phyloP scores from a whole-genome alignment of 2,329 filamentous ascomycete genomes.

The Alternaria novae-zelandiae region DNA sequence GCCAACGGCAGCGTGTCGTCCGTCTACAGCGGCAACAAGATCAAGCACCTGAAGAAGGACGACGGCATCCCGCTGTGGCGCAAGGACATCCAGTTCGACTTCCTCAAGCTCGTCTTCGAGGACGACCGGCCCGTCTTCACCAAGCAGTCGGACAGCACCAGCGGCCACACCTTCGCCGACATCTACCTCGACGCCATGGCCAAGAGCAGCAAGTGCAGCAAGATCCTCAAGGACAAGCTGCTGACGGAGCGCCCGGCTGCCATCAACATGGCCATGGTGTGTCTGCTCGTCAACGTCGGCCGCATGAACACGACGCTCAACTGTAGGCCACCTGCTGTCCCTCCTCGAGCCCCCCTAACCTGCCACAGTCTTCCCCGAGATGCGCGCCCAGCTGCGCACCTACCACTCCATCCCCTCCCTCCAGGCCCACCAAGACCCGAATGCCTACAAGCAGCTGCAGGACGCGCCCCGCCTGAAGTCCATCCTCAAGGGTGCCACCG shows the following conservation, averaged over 20 bases:
- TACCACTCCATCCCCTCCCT: constrained; percentile 98
- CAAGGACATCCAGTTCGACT: constrained; percentile 87
- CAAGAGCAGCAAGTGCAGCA: constrained; percentile 97
- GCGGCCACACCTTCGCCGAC: constrained; percentile 81
- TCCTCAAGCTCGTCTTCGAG: constrained; percentile 80
- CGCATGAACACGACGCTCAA: constrained; percentile 99
- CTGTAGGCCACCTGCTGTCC: constrained; percentile 64
- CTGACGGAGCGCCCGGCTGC: constrained; percentile 89
- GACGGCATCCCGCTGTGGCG: constrained; percentile 88
- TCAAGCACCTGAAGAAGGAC: constrained; percentile 85
- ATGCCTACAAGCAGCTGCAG: constrained; percentile 96
- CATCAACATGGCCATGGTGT: constrained; percentile 99
- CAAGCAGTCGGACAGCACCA: constrained; percentile 83
- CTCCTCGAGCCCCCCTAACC: not conserved
- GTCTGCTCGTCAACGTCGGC: constrained; percentile 93
- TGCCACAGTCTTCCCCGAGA: constrained; percentile 89
- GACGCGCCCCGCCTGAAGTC: constrained; percentile 96
- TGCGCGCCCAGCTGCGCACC: constrained; percentile 95
- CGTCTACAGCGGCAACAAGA: constrained; percentile 75
- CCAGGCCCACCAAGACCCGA: constrained; percentile 91
- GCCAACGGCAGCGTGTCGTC: constrained; percentile 70
- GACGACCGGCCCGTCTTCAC: constrained; percentile 81
- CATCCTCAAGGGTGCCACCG: constrained; percentile 94
- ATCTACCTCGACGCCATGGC: constrained; percentile 99
- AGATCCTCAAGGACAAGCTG: constrained; percentile 95